phyloP scores from a whole-genome alignment of 2,329 filamentous ascomycete genomes.

The Aureobasidium sp. region DNA sequence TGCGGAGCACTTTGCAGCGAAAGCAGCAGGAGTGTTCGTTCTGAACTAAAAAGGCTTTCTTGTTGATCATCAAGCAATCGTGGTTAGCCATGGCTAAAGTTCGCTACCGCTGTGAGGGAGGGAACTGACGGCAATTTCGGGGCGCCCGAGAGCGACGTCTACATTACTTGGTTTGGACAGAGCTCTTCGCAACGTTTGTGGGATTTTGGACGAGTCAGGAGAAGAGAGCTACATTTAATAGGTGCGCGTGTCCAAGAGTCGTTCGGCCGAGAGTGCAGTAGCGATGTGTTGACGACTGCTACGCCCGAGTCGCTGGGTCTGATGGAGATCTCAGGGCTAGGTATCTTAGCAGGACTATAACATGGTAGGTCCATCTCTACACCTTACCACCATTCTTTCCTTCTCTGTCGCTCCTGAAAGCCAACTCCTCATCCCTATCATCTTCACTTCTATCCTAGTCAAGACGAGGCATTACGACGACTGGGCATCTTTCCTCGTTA shows the following conservation, averaged over 20 bases:
- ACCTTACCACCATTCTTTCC: neutral
- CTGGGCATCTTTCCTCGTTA: neutral
- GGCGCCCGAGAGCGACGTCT: slow-evolving; percentile 2
- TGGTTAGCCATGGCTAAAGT: neutral
- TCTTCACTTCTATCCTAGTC: neutral
- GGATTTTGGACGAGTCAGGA: neutral
- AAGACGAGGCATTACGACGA: neutral
- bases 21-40: neutral
- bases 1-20: neutral
- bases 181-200: neutral
- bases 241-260: neutral
- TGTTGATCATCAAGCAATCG: neutral
- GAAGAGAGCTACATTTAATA: neutral
- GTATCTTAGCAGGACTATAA: neutral
- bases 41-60: neutral
- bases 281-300: neutral
- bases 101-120: neutral
- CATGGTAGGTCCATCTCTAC: neutral
- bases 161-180: neutral
- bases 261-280: neutral
- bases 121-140: neutral
- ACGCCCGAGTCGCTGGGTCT: neutral
- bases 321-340: neutral
- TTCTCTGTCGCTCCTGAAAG: neutral
- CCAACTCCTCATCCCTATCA: neutral